Evolutionary conservation across 768 basidiomycete species (phyloP).

Genomic region (Lactarius indigo): DNA sequence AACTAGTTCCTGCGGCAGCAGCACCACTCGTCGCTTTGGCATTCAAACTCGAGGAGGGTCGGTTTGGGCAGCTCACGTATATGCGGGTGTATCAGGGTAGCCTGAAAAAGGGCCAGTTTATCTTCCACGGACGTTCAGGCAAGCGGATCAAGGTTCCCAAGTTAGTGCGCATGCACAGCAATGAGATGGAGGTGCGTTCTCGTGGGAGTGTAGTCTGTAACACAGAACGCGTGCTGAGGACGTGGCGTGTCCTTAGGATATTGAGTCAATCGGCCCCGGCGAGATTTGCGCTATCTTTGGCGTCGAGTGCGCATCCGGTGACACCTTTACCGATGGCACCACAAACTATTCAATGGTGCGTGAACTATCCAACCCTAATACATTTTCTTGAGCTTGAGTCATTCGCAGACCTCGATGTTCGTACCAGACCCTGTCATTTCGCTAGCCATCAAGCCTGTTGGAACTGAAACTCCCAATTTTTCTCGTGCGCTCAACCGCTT

Average conservation of each 20-base stretch:
- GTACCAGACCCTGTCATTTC: constrained; percentile 99
- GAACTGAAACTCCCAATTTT: constrained; percentile 93
- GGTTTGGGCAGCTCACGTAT: constrained; percentile 96
- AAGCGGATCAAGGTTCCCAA: constrained; percentile 97
- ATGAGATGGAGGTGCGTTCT: constrained; percentile 90
- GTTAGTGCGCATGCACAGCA: constrained; percentile 95
- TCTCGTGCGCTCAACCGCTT: constrained; percentile 95
- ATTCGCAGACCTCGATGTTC: constrained; percentile 86
- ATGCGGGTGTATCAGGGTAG: constrained; percentile 98
- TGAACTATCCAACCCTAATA: constrained; percentile 3
- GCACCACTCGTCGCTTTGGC: constrained; percentile 91
- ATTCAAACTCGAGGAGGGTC: constrained; percentile 97
- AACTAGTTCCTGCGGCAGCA: constrained; percentile 75
- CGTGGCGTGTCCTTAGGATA: constrained; percentile 53
- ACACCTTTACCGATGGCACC: constrained; percentile 94
- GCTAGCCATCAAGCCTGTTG: constrained; percentile 86
- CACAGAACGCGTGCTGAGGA: neutral
- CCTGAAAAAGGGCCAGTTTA: constrained; percentile 77
- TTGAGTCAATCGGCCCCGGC: constrained; percentile 90
- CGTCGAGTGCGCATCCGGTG: constrained; percentile 95
- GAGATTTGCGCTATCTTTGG: constrained; percentile 99
- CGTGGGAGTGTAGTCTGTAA: neutral
- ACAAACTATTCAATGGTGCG: constrained; percentile 90
- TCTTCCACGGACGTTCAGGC: constrained; percentile 90
- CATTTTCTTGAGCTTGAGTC: neutral